A percentile compares a stretch with the other conserved stretches of the same genome.
These are phyloP conservation scores for Passiflora organensis DNA, from an alignment of 345 rosid species.

Conservation along the genomic window DNA sequence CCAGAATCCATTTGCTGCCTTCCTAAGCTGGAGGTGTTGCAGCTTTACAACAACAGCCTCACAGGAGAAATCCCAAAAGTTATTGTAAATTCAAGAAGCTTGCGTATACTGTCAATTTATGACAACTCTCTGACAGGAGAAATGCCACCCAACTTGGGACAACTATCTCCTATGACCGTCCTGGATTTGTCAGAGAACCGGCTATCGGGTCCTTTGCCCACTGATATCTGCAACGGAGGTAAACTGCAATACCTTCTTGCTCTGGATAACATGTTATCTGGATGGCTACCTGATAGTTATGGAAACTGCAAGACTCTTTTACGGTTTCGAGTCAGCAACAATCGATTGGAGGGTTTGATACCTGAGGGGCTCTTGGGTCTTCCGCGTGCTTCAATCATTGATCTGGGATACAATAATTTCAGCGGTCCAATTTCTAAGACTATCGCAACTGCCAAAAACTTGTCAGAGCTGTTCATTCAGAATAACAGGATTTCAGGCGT, in stretches of 20 bases:
- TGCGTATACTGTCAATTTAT: slow-evolving; percentile 62
- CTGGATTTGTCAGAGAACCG: slow-evolving; percentile 79
- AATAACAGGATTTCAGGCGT: slow-evolving; percentile 63
- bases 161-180: slow-evolving; percentile 44
- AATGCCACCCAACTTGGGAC: slow-evolving; percentile 63
- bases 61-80: slow-evolving; percentile 66
- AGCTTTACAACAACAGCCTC: slow-evolving; percentile 90
- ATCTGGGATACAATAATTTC: slow-evolving; percentile 58
- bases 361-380: slow-evolving; percentile 60
- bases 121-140: slow-evolving; percentile 69
- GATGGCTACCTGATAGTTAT: slow-evolving; percentile 54
- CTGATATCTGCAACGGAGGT: slow-evolving; percentile 64
- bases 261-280: slow-evolving; percentile 62
- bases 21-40: slow-evolving; percentile 64
- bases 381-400: slow-evolving; percentile 85
- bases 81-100: slow-evolving; percentile 54
- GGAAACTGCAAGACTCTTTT: slow-evolving; percentile 59
- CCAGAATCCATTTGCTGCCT: slow-evolving; percentile 76
- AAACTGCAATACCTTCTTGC: slow-evolving; percentile 69
- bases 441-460: slow-evolving; percentile 53
- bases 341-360: slow-evolving; percentile 55
- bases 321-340: slow-evolving; percentile 73
- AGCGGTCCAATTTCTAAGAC: slow-evolving; percentile 58
- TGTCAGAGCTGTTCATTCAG: slow-evolving; percentile 80
- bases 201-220: slow-evolving; percentile 67